A percentile compares a stretch with the other conserved stretches of the same genome.
These are phyloP conservation scores for Xylaria sp. DNA, from an alignment of 2,329 filamentous ascomycete genomes.

Conservation along the genomic window DNA sequence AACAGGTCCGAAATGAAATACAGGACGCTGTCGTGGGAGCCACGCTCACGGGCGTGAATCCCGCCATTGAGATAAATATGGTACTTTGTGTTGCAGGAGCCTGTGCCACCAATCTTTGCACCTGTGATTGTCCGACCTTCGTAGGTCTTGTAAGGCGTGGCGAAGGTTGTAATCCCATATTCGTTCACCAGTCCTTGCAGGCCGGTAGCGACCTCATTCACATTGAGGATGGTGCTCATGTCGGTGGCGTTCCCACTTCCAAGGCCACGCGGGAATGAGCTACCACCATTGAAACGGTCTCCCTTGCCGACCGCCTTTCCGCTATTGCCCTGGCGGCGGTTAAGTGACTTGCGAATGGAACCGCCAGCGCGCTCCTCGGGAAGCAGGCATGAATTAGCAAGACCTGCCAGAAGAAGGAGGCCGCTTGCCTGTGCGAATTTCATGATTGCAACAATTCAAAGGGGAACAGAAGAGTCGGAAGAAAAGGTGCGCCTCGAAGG, in stretches of 20 bases:
- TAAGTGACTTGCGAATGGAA: conserved; percentile 16
- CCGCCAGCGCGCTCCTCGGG: conserved; percentile 30
- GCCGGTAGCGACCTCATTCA: conserved; percentile 48
- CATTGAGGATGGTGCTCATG: conserved; percentile 49
- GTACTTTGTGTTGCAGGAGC: conserved; percentile 49
- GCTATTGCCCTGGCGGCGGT: conserved; percentile 19
- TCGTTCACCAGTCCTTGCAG: conserved; percentile 47
- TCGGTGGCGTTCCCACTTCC: conserved; percentile 44
- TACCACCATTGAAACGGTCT: conserved; percentile 48
- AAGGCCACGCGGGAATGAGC: conserved; percentile 48
- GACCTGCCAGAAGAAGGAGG: conserved; percentile 20
- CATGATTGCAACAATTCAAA: conserved; percentile 14
- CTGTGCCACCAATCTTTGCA: conserved; percentile 50
- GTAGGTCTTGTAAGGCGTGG: conserved; percentile 50
- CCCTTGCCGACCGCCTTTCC: conserved; percentile 37
- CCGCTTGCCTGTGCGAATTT: conserved; percentile 19
- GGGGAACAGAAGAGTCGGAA: not conserved
- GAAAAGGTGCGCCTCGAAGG: not conserved
- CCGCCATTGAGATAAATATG: conserved; percentile 59
- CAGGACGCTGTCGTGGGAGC: conserved; percentile 60
- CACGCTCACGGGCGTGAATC: conserved; percentile 64
- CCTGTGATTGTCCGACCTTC: conserved; percentile 47
- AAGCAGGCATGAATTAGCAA: conserved; percentile 29
- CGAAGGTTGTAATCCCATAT: conserved; percentile 48
- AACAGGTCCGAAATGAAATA: conserved; percentile 65